These are phyloP conservation scores for Diaporthe longicolla DNA, from an alignment of 2,329 filamentous ascomycete genomes.

Conservation along the genomic window DNA sequence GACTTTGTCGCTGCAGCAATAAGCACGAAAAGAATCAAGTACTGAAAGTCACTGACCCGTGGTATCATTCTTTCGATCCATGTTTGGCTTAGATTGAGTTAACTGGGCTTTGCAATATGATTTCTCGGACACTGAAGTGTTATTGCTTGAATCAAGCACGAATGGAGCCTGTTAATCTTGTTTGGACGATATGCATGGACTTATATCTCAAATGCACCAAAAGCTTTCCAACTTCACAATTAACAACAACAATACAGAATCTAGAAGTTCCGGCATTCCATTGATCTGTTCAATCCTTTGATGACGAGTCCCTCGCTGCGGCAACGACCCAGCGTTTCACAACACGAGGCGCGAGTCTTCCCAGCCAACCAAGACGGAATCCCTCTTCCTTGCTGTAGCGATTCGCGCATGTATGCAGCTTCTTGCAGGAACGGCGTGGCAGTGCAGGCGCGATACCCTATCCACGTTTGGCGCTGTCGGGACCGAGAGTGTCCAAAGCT, in stretches of 20 bases:
- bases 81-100: not conserved
- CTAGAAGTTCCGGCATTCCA: not conserved
- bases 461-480: not conserved
- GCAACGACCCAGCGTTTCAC: not conserved
- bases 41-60: not conserved
- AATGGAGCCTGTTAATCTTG: fast-evolving
- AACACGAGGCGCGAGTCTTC: not conserved
- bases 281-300: not conserved
- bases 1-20: not conserved
- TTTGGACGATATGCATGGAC: fast-evolving
- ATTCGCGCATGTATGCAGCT: not conserved
- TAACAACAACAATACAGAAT: not conserved
- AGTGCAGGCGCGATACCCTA: not conserved
- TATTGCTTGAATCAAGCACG: not conserved
- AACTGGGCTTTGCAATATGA: too few species aligned
- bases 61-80: not conserved
- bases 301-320: constrained; percentile 3
- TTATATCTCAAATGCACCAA: not conserved
- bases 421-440: constrained; percentile 3
- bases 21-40: not conserved
- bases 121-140: not conserved
- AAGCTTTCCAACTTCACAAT: fast-evolving
- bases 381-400: not conserved
- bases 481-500: not conserved
- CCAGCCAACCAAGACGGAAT: not conserved